phyloP scores from a whole-genome alignment of 768 basidiomycete genomes.

The Omphalotus guepiniiformis region DNA sequence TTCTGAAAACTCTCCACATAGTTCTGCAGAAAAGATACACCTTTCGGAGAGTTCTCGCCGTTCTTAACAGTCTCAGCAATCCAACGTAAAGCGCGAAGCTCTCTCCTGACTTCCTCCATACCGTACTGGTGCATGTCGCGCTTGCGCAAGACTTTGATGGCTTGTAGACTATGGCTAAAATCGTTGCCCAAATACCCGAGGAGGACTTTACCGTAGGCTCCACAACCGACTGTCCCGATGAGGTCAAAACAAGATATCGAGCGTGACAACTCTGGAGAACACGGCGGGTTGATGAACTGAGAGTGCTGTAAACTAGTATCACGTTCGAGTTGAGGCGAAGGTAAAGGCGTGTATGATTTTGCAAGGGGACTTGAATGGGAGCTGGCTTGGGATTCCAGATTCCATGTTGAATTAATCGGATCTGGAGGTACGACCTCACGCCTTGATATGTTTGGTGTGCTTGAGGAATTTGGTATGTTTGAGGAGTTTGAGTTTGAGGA shows the following conservation, averaged over 20 bases:
- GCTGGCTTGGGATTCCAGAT: too few relatives aligned
- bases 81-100: conserved; percentile 19
- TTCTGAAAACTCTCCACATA: conserved; percentile 19
- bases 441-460: not conserved
- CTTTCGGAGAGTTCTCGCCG: not conserved
- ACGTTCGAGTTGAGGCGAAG: not conserved
- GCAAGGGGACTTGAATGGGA: too few relatives aligned
- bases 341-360: not conserved
- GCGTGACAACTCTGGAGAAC: conserved; percentile 1
- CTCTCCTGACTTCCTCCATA: conserved; percentile 11
- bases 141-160: conserved; percentile 21
- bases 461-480: not conserved
- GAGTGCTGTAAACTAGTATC: not conserved
- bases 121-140: conserved; percentile 6
- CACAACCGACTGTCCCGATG: conserved; percentile 19
- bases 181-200: conserved; percentile 14
- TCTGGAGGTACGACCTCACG: not conserved
- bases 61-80: conserved; percentile 12
- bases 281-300: not conserved
- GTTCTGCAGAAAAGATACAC: conserved; percentile 21
- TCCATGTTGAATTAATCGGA: too few relatives aligned
- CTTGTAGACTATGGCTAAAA: conserved; percentile 11
- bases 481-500: not conserved
- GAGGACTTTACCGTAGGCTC: conserved; percentile 23
- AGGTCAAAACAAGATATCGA: conserved; percentile 12